phyloP scores from a whole-genome alignment of 257 asterid genomes.

The Sherardia arvensis region DNA sequence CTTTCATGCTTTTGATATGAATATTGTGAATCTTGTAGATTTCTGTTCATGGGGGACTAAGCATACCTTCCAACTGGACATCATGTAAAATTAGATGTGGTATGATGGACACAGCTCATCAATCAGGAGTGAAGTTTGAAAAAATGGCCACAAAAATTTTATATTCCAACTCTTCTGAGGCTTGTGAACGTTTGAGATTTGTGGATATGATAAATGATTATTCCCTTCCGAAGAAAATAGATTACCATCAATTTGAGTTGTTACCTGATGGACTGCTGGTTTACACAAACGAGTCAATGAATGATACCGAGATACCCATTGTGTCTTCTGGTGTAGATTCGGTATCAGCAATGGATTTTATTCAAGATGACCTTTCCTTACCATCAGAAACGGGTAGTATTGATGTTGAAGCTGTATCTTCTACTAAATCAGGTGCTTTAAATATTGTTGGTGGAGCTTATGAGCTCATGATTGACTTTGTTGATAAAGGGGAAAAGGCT shows the following conservation, averaged over 20 bases:
- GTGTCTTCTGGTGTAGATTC: conserved; percentile 20
- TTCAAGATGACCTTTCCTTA: conserved; percentile 26
- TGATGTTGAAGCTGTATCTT: conserved; percentile 36
- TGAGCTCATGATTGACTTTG: conserved; percentile 23
- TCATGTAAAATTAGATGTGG: conserved; percentile 34
- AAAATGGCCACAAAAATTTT: conserved; percentile 27
- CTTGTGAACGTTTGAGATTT: conserved; percentile 19
- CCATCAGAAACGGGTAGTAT: conserved; percentile 25
- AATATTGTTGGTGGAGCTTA: conserved; percentile 27
- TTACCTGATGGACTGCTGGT: conserved; percentile 17
- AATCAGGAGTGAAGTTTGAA: conserved; percentile 23
- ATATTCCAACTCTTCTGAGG: conserved; percentile 29
- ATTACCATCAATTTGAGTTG: conserved; percentile 10
- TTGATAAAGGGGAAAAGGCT: conserved; percentile 39
- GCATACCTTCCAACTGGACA: conserved; percentile 28
- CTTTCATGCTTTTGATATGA: conserved; percentile 4
- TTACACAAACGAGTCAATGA: conserved; percentile 19
- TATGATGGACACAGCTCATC: conserved; percentile 25
- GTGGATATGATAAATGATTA: conserved; percentile 10
- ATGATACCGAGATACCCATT: conserved; percentile 16
- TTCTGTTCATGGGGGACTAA: conserved; percentile 37
- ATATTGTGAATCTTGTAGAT: conserved; percentile 33
- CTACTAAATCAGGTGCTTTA: conserved; percentile 16
- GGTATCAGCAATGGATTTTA: conserved; percentile 11
- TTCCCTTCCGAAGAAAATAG: conserved; percentile 15